Base-by-base conservation (phyloP, 2,329 filamentous ascomycete species). In the Pyrenophora tritici-repentis region DNA sequence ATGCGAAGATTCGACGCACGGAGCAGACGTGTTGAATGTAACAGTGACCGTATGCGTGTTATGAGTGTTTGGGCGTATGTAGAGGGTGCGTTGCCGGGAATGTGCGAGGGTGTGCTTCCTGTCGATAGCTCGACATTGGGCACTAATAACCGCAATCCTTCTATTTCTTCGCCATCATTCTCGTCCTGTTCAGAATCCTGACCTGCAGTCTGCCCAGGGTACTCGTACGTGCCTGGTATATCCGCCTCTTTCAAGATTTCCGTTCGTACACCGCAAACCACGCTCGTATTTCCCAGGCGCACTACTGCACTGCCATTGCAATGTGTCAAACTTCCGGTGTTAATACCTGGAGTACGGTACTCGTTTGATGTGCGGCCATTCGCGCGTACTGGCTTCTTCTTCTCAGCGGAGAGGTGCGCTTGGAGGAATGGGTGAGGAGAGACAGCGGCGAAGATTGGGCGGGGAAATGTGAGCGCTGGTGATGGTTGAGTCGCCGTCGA, bases 51-150 rank as follows among this genome's bases (percentile, higher is more conserved):
- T 33, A 97, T 78, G 47, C 91, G 82, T 53, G 92, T 91, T 60
- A 89, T 91, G 24, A 99, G 79, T 3, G 88, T 89, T 76, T 99
- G 94, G 3, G 91, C 92, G 29, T 91, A 80, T 0, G 86, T 82
- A 5, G 84, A 87, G 1, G 91, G 94, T 17, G 94, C 87, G 8
- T 87, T 88, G 38, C 92, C 91, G 0, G 94, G 91, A 14, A 96
- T 80, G 63, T 93, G 91, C 17, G 88, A 83, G 2, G 93, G 92
- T 6, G 91, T 89, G 68, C 89, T 95, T 31, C 94, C 94, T 1
- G 94, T 99, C 29, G 88, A 88, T 26, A 99, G 79, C 70, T 97
- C 94, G 47, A 99, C 84, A 69, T 99, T 99, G 2, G 94, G 93
- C 2, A 99, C 92, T 2, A 99, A 78, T 12, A 99, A 78, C 65